These are phyloP conservation scores for Aspergillus funiculosus DNA, from an alignment of 495 filamentous ascomycete genomes.

Conservation along the genomic window DNA sequence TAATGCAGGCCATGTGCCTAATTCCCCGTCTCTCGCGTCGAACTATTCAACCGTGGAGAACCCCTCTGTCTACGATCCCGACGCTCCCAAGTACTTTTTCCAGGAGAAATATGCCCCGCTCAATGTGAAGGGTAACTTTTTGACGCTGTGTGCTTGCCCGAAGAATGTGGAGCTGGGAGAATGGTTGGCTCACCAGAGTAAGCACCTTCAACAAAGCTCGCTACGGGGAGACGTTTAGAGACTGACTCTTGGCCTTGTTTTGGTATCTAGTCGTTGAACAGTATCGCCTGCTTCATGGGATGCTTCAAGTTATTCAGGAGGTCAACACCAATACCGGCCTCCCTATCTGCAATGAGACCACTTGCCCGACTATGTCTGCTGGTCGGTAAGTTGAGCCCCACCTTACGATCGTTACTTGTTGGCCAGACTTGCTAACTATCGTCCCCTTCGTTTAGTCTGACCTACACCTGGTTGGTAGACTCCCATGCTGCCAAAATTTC, in stretches of 20 bases:
- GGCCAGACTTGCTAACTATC: background rate
- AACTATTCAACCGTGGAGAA: slow-evolving; percentile 46
- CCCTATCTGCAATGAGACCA: slow-evolving; percentile 73
- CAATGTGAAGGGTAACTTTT: slow-evolving; percentile 93
- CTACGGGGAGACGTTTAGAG: background rate
- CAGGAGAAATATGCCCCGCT: slow-evolving; percentile 75
- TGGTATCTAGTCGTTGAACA: slow-evolving; percentile 71
- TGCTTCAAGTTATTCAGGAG: slow-evolving; percentile 76
- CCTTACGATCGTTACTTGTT: background rate
- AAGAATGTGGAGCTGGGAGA: slow-evolving; percentile 85
- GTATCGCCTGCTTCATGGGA: slow-evolving; percentile 76
- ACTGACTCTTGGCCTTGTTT: slow-evolving; percentile 17
- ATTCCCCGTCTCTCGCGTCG: slow-evolving; percentile 51
- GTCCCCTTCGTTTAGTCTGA: slow-evolving; percentile 53
- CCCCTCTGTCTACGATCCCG: slow-evolving; percentile 45
- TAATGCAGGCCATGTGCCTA: slow-evolving; percentile 45
- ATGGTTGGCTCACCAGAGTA: slow-evolving; percentile 93
- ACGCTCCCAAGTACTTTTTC: slow-evolving; percentile 63
- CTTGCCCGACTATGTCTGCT: slow-evolving; percentile 88
- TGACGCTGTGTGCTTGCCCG: slow-evolving; percentile 85
- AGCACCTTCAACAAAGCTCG: slow-evolving; percentile 18
- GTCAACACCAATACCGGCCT: slow-evolving; percentile 62
- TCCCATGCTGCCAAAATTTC: slow-evolving; percentile 58
- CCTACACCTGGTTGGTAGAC: slow-evolving; percentile 76
- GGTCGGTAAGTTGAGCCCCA: slow-evolving; percentile 61